Conservation (phyloP, 768 basidiomycete species). For the Sarcomyxa edulis region DNA sequence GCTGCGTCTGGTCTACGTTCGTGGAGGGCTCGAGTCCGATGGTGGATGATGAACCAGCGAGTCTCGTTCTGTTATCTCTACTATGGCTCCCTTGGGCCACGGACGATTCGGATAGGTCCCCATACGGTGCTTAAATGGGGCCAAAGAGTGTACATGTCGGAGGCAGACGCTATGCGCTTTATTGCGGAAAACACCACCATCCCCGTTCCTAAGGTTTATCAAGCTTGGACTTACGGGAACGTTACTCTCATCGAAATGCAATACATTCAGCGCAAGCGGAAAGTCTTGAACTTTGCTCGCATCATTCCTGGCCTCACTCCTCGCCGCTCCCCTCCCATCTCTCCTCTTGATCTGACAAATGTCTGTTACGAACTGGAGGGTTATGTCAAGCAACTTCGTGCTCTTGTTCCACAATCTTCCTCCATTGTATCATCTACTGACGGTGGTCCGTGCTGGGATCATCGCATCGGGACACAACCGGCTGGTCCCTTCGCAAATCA, state of each 20-base stretch:
- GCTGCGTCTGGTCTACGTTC: too few species aligned
- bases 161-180: constrained; percentile 16
- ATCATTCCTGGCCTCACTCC: too few species aligned
- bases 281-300: too few species aligned
- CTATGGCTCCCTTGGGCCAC: not conserved
- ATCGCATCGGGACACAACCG: not conserved
- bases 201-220: constrained; percentile 15
- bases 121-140: not conserved
- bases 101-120: not conserved
- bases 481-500: constrained; percentile 5
- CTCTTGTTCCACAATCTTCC: constrained; percentile 10
- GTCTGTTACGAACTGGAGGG: constrained; percentile 7
- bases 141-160: constrained; percentile 3
- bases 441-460: constrained; percentile 4
- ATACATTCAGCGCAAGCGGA: constrained; percentile 13
- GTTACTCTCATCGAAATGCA: constrained; percentile 12
- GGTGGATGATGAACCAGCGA: too few species aligned
- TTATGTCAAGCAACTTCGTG: constrained; percentile 10
- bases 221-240: constrained; percentile 5
- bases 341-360: too few species aligned
- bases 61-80: too few species aligned
- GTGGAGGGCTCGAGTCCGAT: too few species aligned
- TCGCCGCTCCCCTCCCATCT: too few species aligned
- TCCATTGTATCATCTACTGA: too few species aligned
- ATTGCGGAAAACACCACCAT: constrained; percentile 16